Evolutionary conservation across 306 rosid species (phyloP), one percentile per base, ranked within the genome.

Genomic region (Lathyrus sativus): DNA sequence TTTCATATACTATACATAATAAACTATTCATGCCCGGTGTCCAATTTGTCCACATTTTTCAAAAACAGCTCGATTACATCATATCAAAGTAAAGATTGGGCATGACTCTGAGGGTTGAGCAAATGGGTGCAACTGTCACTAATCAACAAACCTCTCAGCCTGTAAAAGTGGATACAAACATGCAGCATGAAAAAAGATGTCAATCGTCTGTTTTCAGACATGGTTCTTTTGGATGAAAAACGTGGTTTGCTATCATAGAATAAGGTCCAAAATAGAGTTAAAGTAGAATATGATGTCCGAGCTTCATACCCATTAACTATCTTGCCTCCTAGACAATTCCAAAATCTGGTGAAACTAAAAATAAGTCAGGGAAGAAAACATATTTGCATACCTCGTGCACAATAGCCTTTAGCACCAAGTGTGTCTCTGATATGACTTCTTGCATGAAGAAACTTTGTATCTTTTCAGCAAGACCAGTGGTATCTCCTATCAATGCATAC

Each of bases 381-480:
- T 29, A 48, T 33, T 55, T 65, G 48, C 75, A 45, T 74, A 95
- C 99, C 99, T 95, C 96, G 67, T 80, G 85, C 80, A 86, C 86
- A 66, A 85, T 72, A 67, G 59, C 80, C 84, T 88, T 95, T 79
- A 95, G 82, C 74, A 87, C 85, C 66, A 79, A 79, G 76, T 95
- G 95, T 37, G 96, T 90, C 87, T 88, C 92, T 38, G 99, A 84
- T 63, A 95, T 84, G 83, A 95, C 97, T 87, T 95, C 99, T 86
- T 95, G 97, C 97, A 95, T 88, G 82, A 90, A 95, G 81, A 88
- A 95, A 87, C 99, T 95, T 75, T 95, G 99, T 79, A 95, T 87
- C 89, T 95, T 95, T 76, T 95, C 99, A 50, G 97, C 95, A 68
- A 95, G 99, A 78, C 99, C 99, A 39, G 92, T 68, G 38, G 85